phyloP scores from a whole-genome alignment of 345 rosid genomes.

The Bruguiera sexangula region DNA sequence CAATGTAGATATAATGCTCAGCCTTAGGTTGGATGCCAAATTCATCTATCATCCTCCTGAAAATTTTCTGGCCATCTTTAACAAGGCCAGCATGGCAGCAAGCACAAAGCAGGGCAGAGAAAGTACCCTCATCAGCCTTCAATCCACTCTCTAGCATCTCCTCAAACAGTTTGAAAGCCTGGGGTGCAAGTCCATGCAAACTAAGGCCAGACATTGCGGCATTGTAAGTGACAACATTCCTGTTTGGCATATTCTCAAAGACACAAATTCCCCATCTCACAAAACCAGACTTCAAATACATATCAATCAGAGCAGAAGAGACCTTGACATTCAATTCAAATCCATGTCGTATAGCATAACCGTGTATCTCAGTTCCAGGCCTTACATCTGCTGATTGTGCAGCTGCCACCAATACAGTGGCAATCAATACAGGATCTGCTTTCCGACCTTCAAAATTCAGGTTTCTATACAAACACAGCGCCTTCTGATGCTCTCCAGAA shows the following conservation, averaged over 20 bases:
- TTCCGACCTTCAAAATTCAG: slow-evolving; percentile 44
- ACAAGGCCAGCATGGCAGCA: slow-evolving; percentile 81
- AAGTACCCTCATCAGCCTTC: slow-evolving; percentile 64
- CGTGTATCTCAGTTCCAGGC: slow-evolving; percentile 58
- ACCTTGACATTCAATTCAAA: slow-evolving; percentile 53
- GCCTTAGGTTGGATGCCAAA: slow-evolving; percentile 53
- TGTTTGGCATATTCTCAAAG: slow-evolving; percentile 42
- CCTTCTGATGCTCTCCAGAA: slow-evolving; percentile 54
- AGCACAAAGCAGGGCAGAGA: slow-evolving; percentile 70
- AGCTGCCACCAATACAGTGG: slow-evolving; percentile 52
- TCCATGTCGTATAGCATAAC: slow-evolving; percentile 56
- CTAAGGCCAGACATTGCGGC: slow-evolving; percentile 64
- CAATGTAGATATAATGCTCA: slow-evolving; percentile 71
- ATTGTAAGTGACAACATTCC: slow-evolving; percentile 61
- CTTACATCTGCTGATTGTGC: slow-evolving; percentile 50
- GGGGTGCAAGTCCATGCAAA: slow-evolving; percentile 59
- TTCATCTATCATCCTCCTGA: slow-evolving; percentile 62
- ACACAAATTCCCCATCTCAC: slow-evolving; percentile 43
- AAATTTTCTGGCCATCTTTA: slow-evolving; percentile 49
- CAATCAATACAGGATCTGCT: slow-evolving; percentile 56
- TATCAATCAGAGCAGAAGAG: slow-evolving; percentile 66
- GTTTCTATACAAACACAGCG: slow-evolving; percentile 42
- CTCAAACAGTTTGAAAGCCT: slow-evolving; percentile 58
- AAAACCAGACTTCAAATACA: slow-evolving; percentile 80
- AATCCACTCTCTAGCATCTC: slow-evolving; percentile 47